Base-by-base conservation (phyloP, 108 stramenopile genomes). In the Cyclotella cryptica region DNA sequence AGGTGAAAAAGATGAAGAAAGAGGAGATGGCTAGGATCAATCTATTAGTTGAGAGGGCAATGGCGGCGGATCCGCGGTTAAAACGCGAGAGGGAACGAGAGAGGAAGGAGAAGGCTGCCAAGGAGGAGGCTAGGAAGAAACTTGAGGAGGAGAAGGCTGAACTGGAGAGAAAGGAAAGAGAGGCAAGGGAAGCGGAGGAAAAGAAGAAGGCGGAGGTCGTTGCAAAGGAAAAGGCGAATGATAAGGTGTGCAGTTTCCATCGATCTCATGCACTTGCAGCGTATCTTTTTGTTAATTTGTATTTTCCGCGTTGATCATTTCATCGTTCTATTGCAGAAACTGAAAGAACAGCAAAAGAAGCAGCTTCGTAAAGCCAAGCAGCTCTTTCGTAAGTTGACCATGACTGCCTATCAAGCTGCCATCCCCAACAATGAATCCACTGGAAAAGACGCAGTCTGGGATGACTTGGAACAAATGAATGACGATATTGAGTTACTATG, bases 31-130 rank as follows among this genome's bases (percentile, higher is more conserved):
- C 93, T 55, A 89, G 99, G 5, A 88, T 99, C 59, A 89, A 83
- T 44, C 51, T 74, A 18, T 75, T 99, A n/a, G 97, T 99, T 14
- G 96, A 98, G 80, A 84, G 96, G 49, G 97, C 97, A 19, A 93
- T 93, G 95, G 88, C 92, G 12, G 81, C 81, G 5, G 99, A 99
- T 85, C 99, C 99, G 27, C 80, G 99, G 42, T 70, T 99, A 47
- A 73, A 81, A 43, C 80, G 88, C 46, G 91, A 94, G 61, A 85
- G 83, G 80, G 76, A 89, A 47, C 74, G 70, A 28, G 69, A 80
- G 22, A 59, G 69, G 21, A 75, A 84, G 44, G 91, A 91, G 52
- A 88, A 91, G 75, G 83, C 87, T 66, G 72, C 49, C n/a, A 52
- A 70, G 26, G 81, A 61, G 35, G 83, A 85, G 70, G 66, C 61